These are phyloP conservation scores for Ampelomyces quisqualis DNA, from an alignment of 2,329 filamentous ascomycete genomes.

Conservation along the genomic window DNA sequence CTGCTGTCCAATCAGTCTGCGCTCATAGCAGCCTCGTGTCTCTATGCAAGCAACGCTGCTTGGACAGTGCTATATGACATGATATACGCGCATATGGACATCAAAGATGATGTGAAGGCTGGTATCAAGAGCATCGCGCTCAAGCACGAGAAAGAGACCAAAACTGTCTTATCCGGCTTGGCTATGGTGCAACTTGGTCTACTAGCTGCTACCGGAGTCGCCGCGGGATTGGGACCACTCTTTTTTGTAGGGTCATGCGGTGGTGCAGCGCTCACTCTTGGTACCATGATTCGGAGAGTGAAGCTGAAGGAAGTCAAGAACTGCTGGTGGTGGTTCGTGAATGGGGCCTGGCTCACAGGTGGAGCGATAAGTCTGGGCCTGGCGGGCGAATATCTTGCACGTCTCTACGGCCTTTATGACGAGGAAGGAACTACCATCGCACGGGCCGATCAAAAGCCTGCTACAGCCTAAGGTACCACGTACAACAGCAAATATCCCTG, in stretches of 20 bases:
- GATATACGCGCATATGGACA: slow-evolving; percentile 92
- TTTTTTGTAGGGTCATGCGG: slow-evolving; percentile 62
- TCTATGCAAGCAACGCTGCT: slow-evolving; percentile 77
- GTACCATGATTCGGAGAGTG: slow-evolving; percentile 61
- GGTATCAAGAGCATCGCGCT: slow-evolving; percentile 88
- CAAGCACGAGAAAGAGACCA: slow-evolving; percentile 75
- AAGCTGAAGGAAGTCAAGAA: slow-evolving; percentile 57
- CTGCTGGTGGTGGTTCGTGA: slow-evolving; percentile 67
- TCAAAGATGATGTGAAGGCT: slow-evolving; percentile 79
- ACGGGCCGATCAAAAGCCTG: too few relatives aligned
- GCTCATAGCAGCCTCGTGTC: slow-evolving; percentile 63
- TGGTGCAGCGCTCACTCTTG: slow-evolving; percentile 56
- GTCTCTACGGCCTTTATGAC: slow-evolving; percentile 28
- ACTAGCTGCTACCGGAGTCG: slow-evolving; percentile 67
- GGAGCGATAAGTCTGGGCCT: slow-evolving; percentile 59
- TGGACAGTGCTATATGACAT: slow-evolving; percentile 92
- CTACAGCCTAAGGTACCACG: too few relatives aligned
- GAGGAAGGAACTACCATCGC: slow-evolving; percentile 10
- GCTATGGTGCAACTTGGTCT: slow-evolving; percentile 69
- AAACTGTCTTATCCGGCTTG: slow-evolving; percentile 70
- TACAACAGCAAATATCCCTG: too few relatives aligned
- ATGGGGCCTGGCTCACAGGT: slow-evolving; percentile 62
- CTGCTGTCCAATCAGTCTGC: slow-evolving; percentile 65
- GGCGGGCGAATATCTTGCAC: slow-evolving; percentile 54
- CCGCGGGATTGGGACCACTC: slow-evolving; percentile 59